Evolutionary conservation across 2,329 filamentous ascomycete species (phyloP).

Genomic region (Rutstroemia sp.): DNA sequence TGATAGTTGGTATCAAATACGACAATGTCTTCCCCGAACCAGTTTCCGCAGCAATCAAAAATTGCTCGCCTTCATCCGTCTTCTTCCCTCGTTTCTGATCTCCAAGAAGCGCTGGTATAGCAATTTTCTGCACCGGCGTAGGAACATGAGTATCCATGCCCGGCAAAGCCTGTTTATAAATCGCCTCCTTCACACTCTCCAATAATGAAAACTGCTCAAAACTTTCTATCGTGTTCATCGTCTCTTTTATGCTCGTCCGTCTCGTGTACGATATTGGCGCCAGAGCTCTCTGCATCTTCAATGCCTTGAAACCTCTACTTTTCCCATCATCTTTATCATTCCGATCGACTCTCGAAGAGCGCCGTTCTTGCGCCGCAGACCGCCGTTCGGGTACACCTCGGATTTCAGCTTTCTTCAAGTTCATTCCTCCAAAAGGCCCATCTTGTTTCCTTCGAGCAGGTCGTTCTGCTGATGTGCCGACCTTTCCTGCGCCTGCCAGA

Average conservation of each 20-base stretch:
- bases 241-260: slow-evolving; percentile 42
- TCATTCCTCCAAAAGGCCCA: slow-evolving; percentile 54
- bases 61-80: slow-evolving; percentile 40
- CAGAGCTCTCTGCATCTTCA: slow-evolving; percentile 88
- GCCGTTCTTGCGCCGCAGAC: slow-evolving; percentile 18
- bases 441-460: slow-evolving; percentile 35
- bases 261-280: slow-evolving; percentile 69
- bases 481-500: slow-evolving; percentile 19
- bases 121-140: slow-evolving; percentile 82
- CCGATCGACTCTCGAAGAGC: slow-evolving; percentile 9
- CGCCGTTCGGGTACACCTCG: slow-evolving; percentile 33
- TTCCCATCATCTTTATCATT: slow-evolving; percentile 25
- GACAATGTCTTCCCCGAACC: slow-evolving; percentile 95
- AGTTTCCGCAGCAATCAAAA: slow-evolving; percentile 88
- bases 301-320: slow-evolving; percentile 53
- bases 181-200: slow-evolving; percentile 61
- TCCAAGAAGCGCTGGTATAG: slow-evolving; percentile 73
- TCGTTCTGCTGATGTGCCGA: slow-evolving; percentile 15
- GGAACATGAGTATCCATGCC: slow-evolving; percentile 69
- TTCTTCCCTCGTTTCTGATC: slow-evolving; percentile 31
- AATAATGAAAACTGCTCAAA: slow-evolving; percentile 79
- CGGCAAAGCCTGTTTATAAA: slow-evolving; percentile 66
- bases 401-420: slow-evolving; percentile 41
- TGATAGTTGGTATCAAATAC: slow-evolving; percentile 77
- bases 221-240: slow-evolving; percentile 60